A percentile compares a stretch with the other conserved stretches of the same genome.
Evolutionary conservation across 768 basidiomycete species (phyloP).

Genomic region (Pleurotus giganteus): DNA sequence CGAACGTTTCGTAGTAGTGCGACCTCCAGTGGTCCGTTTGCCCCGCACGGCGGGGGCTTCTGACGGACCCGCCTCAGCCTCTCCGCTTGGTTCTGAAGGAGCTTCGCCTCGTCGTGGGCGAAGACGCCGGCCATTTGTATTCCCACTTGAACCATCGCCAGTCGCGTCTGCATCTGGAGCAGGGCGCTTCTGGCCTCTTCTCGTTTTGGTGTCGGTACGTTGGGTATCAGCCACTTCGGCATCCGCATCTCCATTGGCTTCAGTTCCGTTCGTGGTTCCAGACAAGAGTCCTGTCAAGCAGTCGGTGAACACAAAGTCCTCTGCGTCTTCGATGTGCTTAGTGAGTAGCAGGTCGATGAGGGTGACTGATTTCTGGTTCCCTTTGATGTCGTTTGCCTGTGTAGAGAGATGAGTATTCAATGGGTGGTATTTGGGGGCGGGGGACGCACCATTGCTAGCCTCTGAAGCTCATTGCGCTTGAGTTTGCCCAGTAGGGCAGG

Average conservation of each 20-base stretch:
- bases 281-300: neutral
- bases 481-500: neutral
- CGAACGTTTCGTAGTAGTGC: too few relatives aligned
- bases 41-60: too few relatives aligned
- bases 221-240: neutral
- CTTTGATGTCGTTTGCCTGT: conserved; percentile 4
- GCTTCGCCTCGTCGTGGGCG: neutral
- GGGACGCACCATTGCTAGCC: conserved; percentile 1
- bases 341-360: neutral
- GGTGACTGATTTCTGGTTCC: conserved; percentile 2
- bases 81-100: neutral
- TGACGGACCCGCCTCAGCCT: too few relatives aligned
- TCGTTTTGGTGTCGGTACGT: neutral
- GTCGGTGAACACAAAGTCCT: neutral
- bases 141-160: neutral
- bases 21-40: too few relatives aligned
- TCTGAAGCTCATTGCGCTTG: conserved; percentile 6
- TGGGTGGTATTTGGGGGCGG: neutral
- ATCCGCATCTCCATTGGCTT: neutral
- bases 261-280: neutral
- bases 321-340: neutral
- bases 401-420: neutral
- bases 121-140: neutral
- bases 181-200: neutral
- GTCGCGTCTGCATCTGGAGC: neutral